Evolutionary conservation across 306 rosid genomes (phyloP).

Genomic region (Fagus crenata): DNA sequence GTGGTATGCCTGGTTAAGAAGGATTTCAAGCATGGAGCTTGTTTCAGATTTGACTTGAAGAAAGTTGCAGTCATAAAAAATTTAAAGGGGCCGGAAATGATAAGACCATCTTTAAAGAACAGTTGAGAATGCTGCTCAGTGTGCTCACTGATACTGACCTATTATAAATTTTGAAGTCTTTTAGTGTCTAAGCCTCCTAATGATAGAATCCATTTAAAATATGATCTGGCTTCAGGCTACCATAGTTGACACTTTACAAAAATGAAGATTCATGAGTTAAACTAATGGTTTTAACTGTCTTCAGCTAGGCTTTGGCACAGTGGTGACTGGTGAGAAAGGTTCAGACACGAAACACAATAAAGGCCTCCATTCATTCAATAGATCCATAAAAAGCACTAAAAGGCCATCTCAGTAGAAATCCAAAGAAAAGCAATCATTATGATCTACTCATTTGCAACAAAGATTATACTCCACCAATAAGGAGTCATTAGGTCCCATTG

Average conservation of each 20-base stretch:
- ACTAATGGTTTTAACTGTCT: neutral
- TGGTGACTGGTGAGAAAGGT: neutral
- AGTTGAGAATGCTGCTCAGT: neutral
- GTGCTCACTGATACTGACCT: neutral
- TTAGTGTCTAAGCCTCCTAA: no score
- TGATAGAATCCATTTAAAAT: no score
- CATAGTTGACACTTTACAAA: neutral
- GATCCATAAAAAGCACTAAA: neutral
- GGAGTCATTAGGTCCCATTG: neutral
- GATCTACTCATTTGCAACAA: neutral
- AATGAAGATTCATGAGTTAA: neutral
- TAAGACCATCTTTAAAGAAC: neutral
- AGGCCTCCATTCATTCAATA: neutral
- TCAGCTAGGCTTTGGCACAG: neutral
- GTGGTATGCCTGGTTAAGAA: neutral
- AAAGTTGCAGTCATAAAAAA: neutral
- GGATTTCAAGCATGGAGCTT: neutral
- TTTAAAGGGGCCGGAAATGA: neutral
- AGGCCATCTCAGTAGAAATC: neutral
- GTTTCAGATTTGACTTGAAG: neutral
- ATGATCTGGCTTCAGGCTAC: neutral
- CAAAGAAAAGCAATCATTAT: neutral
- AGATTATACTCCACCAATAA: neutral
- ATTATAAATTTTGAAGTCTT: neutral
- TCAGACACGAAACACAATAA: neutral